Evolutionary conservation across 73 alveolate genomes (phyloP).

Genomic region (Urostyla sp.): DNA sequence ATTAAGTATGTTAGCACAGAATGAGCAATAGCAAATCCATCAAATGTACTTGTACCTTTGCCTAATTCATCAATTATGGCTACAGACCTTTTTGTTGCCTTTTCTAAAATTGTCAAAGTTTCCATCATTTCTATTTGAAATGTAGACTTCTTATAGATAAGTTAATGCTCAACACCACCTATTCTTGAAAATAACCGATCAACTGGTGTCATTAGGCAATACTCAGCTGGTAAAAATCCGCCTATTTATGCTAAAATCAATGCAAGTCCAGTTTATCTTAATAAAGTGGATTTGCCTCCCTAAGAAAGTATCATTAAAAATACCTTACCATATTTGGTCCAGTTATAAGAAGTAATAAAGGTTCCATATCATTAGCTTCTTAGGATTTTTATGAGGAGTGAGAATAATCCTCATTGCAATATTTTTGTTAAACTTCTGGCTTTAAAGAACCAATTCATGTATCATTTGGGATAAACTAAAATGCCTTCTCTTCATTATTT

Average conservation of each 20-base stretch:
- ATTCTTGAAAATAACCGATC: constrained; percentile 93
- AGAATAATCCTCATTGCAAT: too few species aligned
- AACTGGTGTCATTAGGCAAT: constrained; percentile 76
- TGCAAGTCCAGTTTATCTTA: constrained; percentile 87
- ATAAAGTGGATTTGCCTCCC: constrained; percentile 97
- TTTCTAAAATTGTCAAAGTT: constrained; percentile 76
- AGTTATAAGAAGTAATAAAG: constrained; percentile 77
- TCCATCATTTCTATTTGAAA: constrained; percentile 92
- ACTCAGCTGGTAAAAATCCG: constrained; percentile 77
- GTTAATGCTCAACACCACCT: constrained; percentile 93
- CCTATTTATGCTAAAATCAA: constrained; percentile 93
- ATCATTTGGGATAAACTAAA: constrained; percentile 45
- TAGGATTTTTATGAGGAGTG: too few species aligned
- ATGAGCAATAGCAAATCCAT: constrained; percentile 94
- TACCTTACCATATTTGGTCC: constrained; percentile 99
- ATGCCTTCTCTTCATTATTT: neutral
- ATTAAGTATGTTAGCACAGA: constrained; percentile 85
- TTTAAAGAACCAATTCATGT: constrained; percentile 16
- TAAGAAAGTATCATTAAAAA: too few species aligned
- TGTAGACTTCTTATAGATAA: constrained; percentile 94
- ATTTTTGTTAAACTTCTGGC: too few species aligned
- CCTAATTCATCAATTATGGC: constrained; percentile 95
- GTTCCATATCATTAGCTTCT: constrained; percentile 34
- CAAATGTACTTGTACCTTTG: constrained; percentile 94
- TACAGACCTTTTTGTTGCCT: constrained; percentile 83